Percentiles rank a stretch among this genome's conserved stretches.
These are phyloP conservation scores for Cystobasidium onofrii DNA, from an alignment of 768 basidiomycete species.

Conservation along the genomic window DNA sequence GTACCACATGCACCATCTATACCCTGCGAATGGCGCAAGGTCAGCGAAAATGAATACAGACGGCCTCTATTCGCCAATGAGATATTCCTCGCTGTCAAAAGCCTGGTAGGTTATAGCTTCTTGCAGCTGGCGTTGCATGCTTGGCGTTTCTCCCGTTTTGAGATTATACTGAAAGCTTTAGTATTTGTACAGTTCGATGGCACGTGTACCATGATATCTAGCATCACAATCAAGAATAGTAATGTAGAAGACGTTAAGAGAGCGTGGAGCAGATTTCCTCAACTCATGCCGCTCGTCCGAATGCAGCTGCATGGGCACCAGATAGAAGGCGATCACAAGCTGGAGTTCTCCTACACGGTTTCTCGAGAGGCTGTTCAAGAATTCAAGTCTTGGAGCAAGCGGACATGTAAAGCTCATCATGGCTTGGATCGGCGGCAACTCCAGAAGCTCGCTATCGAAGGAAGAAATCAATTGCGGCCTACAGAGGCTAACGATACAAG, in stretches of 20 bases:
- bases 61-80: slow-evolving; percentile 2
- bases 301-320: not conserved
- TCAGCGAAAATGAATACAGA: not conserved
- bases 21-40: not conserved
- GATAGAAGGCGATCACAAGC: not conserved
- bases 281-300: not conserved
- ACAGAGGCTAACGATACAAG: not conserved
- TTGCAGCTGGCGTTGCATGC: not conserved
- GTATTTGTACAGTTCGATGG: not conserved
- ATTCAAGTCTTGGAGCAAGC: not conserved
- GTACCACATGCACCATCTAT: not conserved
- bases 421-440: not conserved
- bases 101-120: not conserved
- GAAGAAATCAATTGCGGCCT: not conserved
- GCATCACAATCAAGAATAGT: not conserved
- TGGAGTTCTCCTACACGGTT: not conserved
- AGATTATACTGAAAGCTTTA: not conserved
- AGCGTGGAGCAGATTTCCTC: not conserved
- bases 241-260: not conserved
- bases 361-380: not conserved
- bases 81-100: slow-evolving; percentile 2
- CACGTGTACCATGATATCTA: not conserved
- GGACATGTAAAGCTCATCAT: not conserved
- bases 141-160: not conserved
- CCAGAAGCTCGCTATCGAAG: not conserved